Evolutionary conservation across 768 basidiomycete species (phyloP).

Genomic region (Macrolepiota fuliginosa): DNA sequence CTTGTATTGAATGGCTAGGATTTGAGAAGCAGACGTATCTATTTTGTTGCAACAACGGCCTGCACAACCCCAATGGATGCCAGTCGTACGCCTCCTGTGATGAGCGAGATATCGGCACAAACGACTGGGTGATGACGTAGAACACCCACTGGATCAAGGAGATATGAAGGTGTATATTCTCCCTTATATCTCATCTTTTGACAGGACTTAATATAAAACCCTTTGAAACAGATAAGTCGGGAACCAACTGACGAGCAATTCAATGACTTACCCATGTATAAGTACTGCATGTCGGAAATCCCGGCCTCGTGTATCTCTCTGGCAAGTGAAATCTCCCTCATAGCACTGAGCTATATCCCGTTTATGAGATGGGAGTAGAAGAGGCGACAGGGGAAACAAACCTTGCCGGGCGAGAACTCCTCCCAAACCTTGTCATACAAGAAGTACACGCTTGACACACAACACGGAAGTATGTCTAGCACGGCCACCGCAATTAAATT

Average conservation of each 20-base stretch:
- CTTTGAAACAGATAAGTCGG: slow-evolving; percentile 34
- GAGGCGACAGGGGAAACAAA: slow-evolving; percentile 21
- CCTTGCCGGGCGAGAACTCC: slow-evolving; percentile 76
- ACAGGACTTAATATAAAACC: slow-evolving; percentile 91
- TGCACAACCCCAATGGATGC: slow-evolving; percentile 63
- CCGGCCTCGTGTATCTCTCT: slow-evolving; percentile 76
- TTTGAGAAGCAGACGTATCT: slow-evolving; percentile 70
- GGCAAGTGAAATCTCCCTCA: slow-evolving; percentile 77
- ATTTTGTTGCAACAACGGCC: slow-evolving; percentile 57
- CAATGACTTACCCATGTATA: slow-evolving; percentile 79
- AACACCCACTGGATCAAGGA: slow-evolving; percentile 77
- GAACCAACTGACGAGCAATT: background rate
- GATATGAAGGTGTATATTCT: slow-evolving; percentile 85
- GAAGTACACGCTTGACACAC: slow-evolving; percentile 86
- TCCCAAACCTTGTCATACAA: slow-evolving; percentile 79
- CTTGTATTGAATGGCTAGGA: slow-evolving; percentile 49
- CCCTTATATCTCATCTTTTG: slow-evolving; percentile 97
- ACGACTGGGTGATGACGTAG: background rate
- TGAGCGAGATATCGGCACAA: background rate
- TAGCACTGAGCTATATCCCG: slow-evolving; percentile 65
- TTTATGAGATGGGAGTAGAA: background rate
- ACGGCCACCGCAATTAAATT: slow-evolving; percentile 83
- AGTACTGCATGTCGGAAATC: slow-evolving; percentile 51
- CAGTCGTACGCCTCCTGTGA: slow-evolving; percentile 75
- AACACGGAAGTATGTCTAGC: slow-evolving; percentile 84